phyloP scores from a whole-genome alignment of 805 yeast species.

The Hyphopichia homilentoma region DNA sequence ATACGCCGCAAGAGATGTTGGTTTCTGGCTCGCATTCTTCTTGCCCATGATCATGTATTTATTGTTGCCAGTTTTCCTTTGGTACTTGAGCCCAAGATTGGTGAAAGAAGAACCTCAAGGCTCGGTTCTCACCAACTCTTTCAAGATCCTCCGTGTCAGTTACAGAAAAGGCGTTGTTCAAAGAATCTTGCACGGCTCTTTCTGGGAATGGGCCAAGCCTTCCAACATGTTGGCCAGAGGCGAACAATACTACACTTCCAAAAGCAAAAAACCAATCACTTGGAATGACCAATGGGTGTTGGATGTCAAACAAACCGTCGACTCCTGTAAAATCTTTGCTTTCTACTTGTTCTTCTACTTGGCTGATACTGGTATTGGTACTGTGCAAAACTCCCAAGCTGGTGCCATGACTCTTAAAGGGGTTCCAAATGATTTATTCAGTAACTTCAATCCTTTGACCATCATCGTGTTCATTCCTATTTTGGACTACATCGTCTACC shows the following conservation, averaged over 20 bases:
- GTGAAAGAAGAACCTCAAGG: constrained; percentile 36
- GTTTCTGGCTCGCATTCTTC: constrained; percentile 53
- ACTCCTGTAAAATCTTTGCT: constrained; percentile 43
- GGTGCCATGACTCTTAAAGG: constrained; percentile 51
- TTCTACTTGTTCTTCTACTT: constrained; percentile 35
- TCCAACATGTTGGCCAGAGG: constrained; percentile 43
- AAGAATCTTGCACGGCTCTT: constrained; percentile 36
- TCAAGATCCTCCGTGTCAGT: constrained; percentile 38
- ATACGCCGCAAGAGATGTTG: constrained; percentile 48
- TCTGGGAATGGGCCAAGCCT: constrained; percentile 52
- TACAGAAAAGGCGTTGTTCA: constrained; percentile 40
- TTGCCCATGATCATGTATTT: constrained; percentile 37
- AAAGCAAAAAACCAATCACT: constrained; percentile 24
- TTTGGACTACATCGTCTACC: constrained; percentile 46
- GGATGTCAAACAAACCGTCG: constrained; percentile 41
- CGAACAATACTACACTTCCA: constrained; percentile 18
- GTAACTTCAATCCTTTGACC: constrained; percentile 52
- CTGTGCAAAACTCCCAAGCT: constrained; percentile 49
- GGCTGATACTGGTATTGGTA: constrained; percentile 49
- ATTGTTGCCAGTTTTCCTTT: constrained; percentile 27
- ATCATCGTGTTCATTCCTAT: constrained; percentile 51
- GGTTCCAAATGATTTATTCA: constrained; percentile 55
- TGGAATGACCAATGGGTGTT: constrained; percentile 46
- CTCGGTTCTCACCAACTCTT: constrained; percentile 43
- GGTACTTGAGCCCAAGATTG: constrained; percentile 25